These are phyloP conservation scores for Brachypodium distachyon DNA, from an alignment of 202 grass and related monocot species.

Conservation along the genomic window DNA sequence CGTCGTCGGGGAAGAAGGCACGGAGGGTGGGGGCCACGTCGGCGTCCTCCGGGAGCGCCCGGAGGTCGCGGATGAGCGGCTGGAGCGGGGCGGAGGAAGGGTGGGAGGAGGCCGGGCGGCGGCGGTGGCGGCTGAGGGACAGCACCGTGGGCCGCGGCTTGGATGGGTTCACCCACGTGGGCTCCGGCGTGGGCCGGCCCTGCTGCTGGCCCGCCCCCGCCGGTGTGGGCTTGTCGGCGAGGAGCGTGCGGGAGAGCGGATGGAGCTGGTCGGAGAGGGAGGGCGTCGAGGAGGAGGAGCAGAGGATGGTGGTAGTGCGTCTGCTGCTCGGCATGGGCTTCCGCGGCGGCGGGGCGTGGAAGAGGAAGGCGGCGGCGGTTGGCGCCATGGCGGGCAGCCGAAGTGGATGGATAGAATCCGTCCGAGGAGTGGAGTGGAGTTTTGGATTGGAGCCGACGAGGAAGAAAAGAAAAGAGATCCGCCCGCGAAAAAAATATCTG, in stretches of 20 bases:
- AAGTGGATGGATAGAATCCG: background rate
- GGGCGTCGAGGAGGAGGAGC: slow-evolving; percentile 4
- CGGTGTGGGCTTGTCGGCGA: slow-evolving; percentile 44
- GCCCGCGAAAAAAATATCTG: too few species aligned
- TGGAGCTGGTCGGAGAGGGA: slow-evolving; percentile 75
- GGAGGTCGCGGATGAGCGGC: slow-evolving; percentile 44
- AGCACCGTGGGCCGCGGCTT: slow-evolving; percentile 65
- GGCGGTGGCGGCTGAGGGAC: slow-evolving; percentile 60
- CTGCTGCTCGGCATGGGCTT: background rate
- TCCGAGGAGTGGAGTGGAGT: background rate
- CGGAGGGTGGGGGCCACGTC: slow-evolving; percentile 31
- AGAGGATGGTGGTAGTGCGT: background rate
- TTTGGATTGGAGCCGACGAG: background rate
- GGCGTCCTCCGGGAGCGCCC: slow-evolving; percentile 28
- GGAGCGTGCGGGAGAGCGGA: slow-evolving; percentile 58
- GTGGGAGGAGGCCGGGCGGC: slow-evolving; percentile 25
- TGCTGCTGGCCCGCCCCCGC: background rate
- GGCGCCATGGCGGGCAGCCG: slow-evolving; percentile 35
- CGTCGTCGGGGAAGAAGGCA: slow-evolving; percentile 17
- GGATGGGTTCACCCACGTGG: slow-evolving; percentile 75
- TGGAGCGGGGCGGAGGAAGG: slow-evolving; percentile 24
- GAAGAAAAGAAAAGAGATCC: background rate
- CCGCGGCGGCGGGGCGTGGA: slow-evolving; percentile 19
- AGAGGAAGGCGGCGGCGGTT: slow-evolving; percentile 37
- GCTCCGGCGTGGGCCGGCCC: slow-evolving; percentile 14